Evolutionary conservation across 768 basidiomycete species (phyloP).

Genomic region (Mycena leptocephala): DNA sequence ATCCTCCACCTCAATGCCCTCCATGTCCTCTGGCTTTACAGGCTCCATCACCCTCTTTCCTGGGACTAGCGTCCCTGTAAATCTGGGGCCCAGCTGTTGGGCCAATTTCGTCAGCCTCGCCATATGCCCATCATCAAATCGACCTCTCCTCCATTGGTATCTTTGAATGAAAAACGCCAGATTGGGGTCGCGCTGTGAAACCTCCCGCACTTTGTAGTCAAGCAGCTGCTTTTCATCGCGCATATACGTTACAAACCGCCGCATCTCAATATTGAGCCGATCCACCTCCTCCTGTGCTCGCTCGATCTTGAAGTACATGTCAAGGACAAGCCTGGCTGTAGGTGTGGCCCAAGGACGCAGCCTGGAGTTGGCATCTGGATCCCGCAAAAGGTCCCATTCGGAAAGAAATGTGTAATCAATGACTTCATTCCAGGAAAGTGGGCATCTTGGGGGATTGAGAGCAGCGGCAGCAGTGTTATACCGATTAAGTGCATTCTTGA

Average conservation of each 20-base stretch:
- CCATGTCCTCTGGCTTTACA: too few species aligned
- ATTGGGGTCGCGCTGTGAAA: neutral
- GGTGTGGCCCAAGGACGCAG: too few species aligned
- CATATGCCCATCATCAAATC: neutral
- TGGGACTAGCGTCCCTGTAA: neutral
- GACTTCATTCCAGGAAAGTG: neutral
- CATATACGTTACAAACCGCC: neutral
- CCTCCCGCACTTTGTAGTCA: neutral
- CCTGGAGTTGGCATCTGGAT: too few species aligned
- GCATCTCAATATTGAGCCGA: neutral
- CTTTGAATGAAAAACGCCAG: neutral
- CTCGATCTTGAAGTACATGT: neutral
- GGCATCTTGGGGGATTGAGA: neutral
- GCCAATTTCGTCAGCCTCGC: neutral
- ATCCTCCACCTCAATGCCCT: too few species aligned
- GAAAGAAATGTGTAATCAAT: too few species aligned
- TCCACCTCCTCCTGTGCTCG: neutral
- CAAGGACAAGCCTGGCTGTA: too few species aligned
- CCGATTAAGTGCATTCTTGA: neutral
- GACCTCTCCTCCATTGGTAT: neutral
- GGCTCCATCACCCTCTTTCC: neutral
- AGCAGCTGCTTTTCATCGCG: neutral
- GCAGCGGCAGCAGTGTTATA: neutral
- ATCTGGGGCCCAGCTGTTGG: neutral
- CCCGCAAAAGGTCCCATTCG: too few species aligned